Base-by-base conservation (phyloP, 495 filamentous ascomycete species). In the Immersiella caudata region DNA sequence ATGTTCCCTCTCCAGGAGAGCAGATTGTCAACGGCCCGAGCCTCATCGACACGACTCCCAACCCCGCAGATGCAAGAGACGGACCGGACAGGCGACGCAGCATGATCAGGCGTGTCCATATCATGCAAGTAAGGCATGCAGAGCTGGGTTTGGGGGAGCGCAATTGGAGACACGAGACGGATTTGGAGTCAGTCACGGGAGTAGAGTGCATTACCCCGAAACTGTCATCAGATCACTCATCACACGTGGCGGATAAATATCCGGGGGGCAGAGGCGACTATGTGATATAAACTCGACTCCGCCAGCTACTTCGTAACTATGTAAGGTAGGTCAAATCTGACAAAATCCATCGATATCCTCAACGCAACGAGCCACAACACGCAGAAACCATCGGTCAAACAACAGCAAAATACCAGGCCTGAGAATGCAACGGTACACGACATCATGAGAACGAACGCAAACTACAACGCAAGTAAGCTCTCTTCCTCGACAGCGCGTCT, bases 391-490 rank as follows among this genome's bases (percentile, higher is more conserved):
- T 27, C 54, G 54, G 26, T 26, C 54, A 57, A 26, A 21, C 1
- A 25, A 46, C 40, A 18, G 9, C 40, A 46, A 46, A 46, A 46
- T 46, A 6, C 16, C 40, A 46, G 14, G 40, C 27, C 54, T 26
- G 16, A 33, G 29, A 57, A 57, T 24, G 54, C 40, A 46, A 46
- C 7, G n/a, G 51, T 20, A 20, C 51, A 25, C 5, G 7, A 55
- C 21, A 12, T 24, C n/a, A 57, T 24, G 21, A 20, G 54, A 57
- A 57, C 54, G 54, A 57, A 57, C 22, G 11, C 54, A 27, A 57
- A 57, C 4, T 36, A 36, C 57, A 35, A 60, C 20, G 26, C 8
- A 29, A 35, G 24, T 14, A 60, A 29, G 25, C 57, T 20, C 26
- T 46, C 29, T 14, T 60, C 18, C 26, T 9, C 25, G 57, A 26